phyloP scores from a whole-genome alignment of 805 yeast genomes.

The Ogataea sp. region DNA sequence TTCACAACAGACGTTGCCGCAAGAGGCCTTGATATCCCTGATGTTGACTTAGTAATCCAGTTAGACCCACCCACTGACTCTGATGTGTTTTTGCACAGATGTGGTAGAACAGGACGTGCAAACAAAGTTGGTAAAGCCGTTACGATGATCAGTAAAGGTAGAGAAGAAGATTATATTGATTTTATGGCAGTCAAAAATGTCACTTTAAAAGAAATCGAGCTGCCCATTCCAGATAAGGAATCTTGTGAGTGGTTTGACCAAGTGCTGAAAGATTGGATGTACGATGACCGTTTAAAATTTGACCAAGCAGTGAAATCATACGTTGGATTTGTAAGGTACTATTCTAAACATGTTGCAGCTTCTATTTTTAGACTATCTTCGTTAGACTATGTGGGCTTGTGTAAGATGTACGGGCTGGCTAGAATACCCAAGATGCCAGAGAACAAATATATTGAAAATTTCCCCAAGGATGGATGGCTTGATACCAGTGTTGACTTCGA shows the following conservation, averaged over 20 bases:
- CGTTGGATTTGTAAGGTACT: slow-evolving; percentile 76
- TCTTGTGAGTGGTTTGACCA: slow-evolving; percentile 19
- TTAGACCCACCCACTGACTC: slow-evolving; percentile 93
- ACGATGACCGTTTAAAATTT: slow-evolving; percentile 70
- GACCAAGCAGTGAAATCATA: slow-evolving; percentile 75
- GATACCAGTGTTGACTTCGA: slow-evolving; percentile 58
- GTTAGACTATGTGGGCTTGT: slow-evolving; percentile 66
- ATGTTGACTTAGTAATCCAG: slow-evolving; percentile 90
- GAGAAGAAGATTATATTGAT: slow-evolving; percentile 76
- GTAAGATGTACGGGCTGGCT: slow-evolving; percentile 69
- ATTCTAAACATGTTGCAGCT: slow-evolving; percentile 79
- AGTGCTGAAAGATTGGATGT: slow-evolving; percentile 43
- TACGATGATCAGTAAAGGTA: slow-evolving; percentile 60
- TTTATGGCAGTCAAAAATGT: slow-evolving; percentile 72
- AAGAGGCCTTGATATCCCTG: slow-evolving; percentile 91
- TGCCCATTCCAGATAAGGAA: slow-evolving; percentile 11
- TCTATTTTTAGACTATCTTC: slow-evolving; percentile 75
- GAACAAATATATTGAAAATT: slow-evolving; percentile 39
- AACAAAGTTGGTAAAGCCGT: slow-evolving; percentile 76
- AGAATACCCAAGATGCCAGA: slow-evolving; percentile 96
- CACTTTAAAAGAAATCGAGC: slow-evolving; percentile 32
- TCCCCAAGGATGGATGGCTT: slow-evolving; percentile 74
- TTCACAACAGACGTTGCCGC: slow-evolving; percentile 99
- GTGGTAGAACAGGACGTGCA: slow-evolving; percentile 95
- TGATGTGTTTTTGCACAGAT: slow-evolving; percentile 83